Evolutionary conservation across 805 yeast genomes (phyloP).

Genomic region (Ogataea salicorniae): DNA sequence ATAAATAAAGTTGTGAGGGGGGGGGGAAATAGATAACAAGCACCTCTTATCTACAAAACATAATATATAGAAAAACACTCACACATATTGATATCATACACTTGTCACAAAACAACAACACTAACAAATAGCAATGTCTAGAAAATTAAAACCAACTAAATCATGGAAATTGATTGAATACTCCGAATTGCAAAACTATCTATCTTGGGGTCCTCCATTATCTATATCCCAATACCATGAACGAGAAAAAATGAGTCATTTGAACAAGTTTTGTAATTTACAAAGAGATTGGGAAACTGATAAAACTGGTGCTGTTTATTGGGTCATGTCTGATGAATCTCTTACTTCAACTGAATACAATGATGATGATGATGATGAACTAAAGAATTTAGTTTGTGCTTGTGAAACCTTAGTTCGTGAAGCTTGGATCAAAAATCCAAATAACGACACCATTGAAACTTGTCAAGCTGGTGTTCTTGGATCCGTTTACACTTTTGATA

Average conservation of each 20-base stretch:
- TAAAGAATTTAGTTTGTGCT: conserved; percentile 20
- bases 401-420: conserved; percentile 28
- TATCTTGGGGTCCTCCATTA: conserved; percentile 24
- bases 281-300: conserved; percentile 9
- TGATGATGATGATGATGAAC: conserved; percentile 8
- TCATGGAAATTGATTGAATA: conserved; percentile 2
- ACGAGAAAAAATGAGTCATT: conserved; percentile 19
- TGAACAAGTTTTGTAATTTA: conserved; percentile 17
- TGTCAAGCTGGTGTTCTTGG: conserved; percentile 40
- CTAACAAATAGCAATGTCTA: background rate
- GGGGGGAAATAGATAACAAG: too few relatives aligned
- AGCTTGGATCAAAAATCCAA: conserved; percentile 7
- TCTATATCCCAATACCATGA: conserved; percentile 18
- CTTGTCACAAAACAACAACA: too few relatives aligned
- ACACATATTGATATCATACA: too few relatives aligned
- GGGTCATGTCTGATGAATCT: conserved; percentile 19
- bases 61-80: too few relatives aligned
- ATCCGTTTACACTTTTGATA: conserved; percentile 49
- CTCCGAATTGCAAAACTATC: conserved; percentile 20
- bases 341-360: conserved; percentile 1
- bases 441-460: background rate
- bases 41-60: too few relatives aligned
- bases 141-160: background rate
- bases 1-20: too few relatives aligned
- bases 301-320: conserved; percentile 23